Evolutionary conservation across 176 grass and related monocot genomes (phyloP).

Genomic region (Oryza longistaminata): DNA sequence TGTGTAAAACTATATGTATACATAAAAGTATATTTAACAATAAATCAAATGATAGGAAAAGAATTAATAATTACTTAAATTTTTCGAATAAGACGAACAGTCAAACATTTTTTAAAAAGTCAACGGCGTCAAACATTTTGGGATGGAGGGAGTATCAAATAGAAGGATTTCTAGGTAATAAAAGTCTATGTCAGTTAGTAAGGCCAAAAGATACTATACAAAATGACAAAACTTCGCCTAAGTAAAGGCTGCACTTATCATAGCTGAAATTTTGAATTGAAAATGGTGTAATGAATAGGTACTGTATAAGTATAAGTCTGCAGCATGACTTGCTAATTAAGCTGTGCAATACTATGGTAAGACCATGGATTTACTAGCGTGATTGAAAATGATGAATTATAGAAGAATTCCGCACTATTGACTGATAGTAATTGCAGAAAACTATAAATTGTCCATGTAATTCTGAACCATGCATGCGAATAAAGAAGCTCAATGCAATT

Average conservation of each 20-base stretch:
- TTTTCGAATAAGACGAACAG: too few species aligned
- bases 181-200: not conserved
- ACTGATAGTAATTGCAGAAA: not conserved
- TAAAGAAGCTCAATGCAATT: not conserved
- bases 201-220: not conserved
- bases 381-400: not conserved
- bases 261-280: not conserved
- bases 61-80: too few species aligned
- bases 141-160: too few species aligned
- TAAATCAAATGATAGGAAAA: too few species aligned
- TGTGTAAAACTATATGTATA: too few species aligned
- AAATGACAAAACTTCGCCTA: not conserved
- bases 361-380: not conserved
- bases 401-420: not conserved
- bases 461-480: not conserved
- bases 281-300: slow-evolving; percentile 1
- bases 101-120: too few species aligned
- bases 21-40: too few species aligned
- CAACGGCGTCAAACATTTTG: too few species aligned
- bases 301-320: not conserved
- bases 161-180: not conserved
- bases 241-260: not conserved
- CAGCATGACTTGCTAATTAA: slow-evolving; percentile 20
- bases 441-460: not conserved
- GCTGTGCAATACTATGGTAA: not conserved